Evolutionary conservation across 768 basidiomycete species (phyloP), one percentile per base, ranked within the genome.

Genomic region (Termitomyces bulborhizus): DNA sequence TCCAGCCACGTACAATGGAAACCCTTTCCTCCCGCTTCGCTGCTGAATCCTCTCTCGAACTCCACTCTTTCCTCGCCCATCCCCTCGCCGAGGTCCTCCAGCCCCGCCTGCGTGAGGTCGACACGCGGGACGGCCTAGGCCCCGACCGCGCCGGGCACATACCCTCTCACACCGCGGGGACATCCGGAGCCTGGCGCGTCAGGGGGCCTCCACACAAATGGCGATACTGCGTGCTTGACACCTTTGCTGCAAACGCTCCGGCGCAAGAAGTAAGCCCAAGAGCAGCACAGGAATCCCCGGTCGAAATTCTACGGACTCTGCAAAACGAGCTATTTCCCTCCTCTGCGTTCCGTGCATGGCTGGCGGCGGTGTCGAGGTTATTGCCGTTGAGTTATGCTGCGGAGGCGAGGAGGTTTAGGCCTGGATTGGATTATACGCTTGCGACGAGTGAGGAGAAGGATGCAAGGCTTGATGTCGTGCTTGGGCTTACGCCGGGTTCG

Each of bases 161-260:
- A 49, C 86, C 92, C 0, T 63, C 79, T 11, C 93, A 97, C 61
- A 71, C 69, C n/a, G 71, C 81, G 8, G 94, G 93, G 13, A 70
- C 69, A n/a, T 53, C 61, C 16, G 71, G 71, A 32, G 72, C 75
- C 4, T 98, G 94, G 93, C 63, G 66, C 13, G 62, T 90, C 65
- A 83, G 82, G 63, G 93, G 95, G 2, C 96, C 96, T 1, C 93
- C 96, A 29, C 93, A 95, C 69, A 93, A 95, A 68, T 92, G 91
- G 80, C 90, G 96, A 34, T 98, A 94, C 75, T 88, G 90, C 68
- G 77, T 79, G 3, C 84, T 95, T 27, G 69, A 70, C 29, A 68
- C 73, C 21, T 71, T 62, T 27, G 63, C 62, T 45, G 67, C 66
- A 13, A 69, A 71, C 24, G 74, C 70, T 5, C 73, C 71, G n/a